Evolutionary conservation across 2,329 filamentous ascomycete species (phyloP), one percentile per base, ranked within the genome.

Genomic region (Zarea fungicola): DNA sequence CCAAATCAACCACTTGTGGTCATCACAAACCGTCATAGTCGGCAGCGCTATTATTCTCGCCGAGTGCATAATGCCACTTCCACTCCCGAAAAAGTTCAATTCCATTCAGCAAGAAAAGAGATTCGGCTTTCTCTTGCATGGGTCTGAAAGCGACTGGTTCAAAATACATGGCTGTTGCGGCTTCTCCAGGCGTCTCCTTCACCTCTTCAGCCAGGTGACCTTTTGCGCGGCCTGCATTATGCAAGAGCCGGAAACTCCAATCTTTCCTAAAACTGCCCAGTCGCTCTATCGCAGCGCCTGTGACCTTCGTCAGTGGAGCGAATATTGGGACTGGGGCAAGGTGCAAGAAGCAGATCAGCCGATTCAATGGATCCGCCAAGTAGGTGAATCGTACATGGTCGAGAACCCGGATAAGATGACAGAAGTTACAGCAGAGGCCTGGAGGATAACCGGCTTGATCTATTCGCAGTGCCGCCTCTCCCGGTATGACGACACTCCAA

Each of bases 151-250:
- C 16, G 65, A 69, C 10, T 62, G 64, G 52, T 63, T 61, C 28
- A 59, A 69, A 45, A 67, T 71, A 4, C 68, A 71, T 39, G 68
- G 68, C 8, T 67, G 66, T 0, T 71, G 68, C 40, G 68, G 68
- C 9, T 71, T 71, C 49, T 71, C 68, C 0, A 69, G 66, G 44
- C 66, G 62, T 34, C 55, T 71, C 4, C 58, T 71, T 19, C 62
- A 69, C 40, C 58, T 56, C 11, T 58, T 71, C 36, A 65, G 64
- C 34, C 65, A 68, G 37, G 63, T 71, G 26, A 69, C 68, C 5
- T 65, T 65, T 46, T 61, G 65, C 29, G 59, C 66, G 18, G 61
- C 66, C 5, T 59, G 63, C 10, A 42, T 68, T 22, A 55, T 60
- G 26, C 65, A 69, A 40, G 62, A 68, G n/a, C 58, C 56, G 1